Conservation (phyloP, 768 basidiomycete species). For the Russula olivacea region DNA sequence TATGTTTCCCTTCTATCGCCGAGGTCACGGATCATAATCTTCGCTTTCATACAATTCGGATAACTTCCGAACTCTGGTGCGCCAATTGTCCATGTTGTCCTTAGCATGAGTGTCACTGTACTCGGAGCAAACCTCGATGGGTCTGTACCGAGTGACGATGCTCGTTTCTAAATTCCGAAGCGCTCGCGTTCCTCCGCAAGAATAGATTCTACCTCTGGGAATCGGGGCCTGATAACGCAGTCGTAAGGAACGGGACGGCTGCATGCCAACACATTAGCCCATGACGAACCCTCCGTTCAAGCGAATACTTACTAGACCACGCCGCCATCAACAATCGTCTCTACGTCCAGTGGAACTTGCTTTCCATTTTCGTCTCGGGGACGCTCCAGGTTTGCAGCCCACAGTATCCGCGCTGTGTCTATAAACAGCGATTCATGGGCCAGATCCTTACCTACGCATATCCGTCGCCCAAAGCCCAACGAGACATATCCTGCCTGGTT, state of each 20-base stretch:
- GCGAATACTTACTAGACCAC: neutral
- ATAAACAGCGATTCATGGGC: constrained; percentile 25
- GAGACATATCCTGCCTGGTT: constrained; percentile 12
- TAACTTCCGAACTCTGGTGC: no score
- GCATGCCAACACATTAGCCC: neutral
- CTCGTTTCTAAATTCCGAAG: neutral
- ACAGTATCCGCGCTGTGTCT: constrained; percentile 20
- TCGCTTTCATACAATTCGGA: no score
- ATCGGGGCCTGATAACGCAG: constrained; percentile 24
- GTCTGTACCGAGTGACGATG: no score
- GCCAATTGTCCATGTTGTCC: no score
- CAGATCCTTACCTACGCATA: constrained; percentile 23
- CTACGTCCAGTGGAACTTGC: neutral
- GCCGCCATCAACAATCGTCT: neutral
- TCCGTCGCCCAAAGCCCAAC: constrained; percentile 22
- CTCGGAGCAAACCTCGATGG: no score
- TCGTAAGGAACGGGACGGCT: constrained; percentile 22
- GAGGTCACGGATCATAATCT: no score
- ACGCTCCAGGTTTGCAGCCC: constrained; percentile 19
- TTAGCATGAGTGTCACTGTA: no score
- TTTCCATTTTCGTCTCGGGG: constrained; percentile 12
- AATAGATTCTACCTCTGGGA: constrained; percentile 10
- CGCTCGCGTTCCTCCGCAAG: constrained; percentile 3
- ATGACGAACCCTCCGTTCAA: neutral
- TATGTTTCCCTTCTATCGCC: no score